phyloP scores from a whole-genome alignment of 345 rosid species.

The Acer negundo region DNA sequence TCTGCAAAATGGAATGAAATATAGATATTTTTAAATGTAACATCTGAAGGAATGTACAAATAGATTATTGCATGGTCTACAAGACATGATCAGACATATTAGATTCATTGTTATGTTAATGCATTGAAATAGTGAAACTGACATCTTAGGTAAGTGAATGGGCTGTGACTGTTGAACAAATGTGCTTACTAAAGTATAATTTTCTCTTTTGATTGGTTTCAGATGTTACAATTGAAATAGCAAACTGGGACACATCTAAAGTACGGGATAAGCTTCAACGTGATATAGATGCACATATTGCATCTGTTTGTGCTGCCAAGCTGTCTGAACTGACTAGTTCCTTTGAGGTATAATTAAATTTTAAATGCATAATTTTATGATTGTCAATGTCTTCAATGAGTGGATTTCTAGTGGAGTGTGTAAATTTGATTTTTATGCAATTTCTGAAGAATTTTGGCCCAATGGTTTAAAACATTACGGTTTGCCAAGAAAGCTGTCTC shows the following conservation, averaged over 20 bases:
- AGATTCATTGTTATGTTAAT: neutral
- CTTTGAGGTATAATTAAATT: conserved; percentile 60
- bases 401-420: neutral
- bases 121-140: neutral
- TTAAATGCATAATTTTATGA: neutral
- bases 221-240: conserved; percentile 87
- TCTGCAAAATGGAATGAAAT: neutral
- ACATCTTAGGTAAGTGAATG: neutral
- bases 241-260: conserved; percentile 91
- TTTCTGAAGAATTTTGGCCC: neutral
- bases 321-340: conserved; percentile 73
- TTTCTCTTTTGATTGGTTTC: conserved; percentile 28
- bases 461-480: neutral
- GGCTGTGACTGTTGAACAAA: neutral
- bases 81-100: neutral
- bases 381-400: neutral
- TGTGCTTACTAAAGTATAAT: neutral
- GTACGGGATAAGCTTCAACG: conserved; percentile 74
- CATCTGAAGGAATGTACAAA: neutral
- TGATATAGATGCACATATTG: conserved; percentile 85
- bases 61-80: neutral
- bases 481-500: conserved; percentile 14
- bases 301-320: conserved; percentile 76
- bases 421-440: neutral
- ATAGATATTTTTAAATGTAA: neutral